phyloP scores from a whole-genome alignment of 106 monocot species.

The Platanthera zijinensis region DNA sequence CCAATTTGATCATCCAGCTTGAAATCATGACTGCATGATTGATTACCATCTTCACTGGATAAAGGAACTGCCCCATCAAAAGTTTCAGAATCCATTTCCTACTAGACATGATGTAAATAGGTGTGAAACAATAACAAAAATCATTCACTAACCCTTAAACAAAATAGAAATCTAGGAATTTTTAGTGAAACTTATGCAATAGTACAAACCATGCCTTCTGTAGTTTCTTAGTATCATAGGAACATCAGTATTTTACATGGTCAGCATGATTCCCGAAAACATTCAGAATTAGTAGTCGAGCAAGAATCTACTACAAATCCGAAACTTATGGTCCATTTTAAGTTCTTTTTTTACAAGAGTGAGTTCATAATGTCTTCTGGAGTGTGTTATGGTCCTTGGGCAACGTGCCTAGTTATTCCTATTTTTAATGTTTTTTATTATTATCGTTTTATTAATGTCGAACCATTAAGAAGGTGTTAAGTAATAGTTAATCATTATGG shows the following conservation, averaged over 20 bases:
- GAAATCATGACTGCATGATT: conserved; percentile 49
- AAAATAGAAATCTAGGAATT: neutral
- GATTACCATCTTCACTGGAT: conserved; percentile 16
- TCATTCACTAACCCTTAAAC: neutral
- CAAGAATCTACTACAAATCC: neutral
- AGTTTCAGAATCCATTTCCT: conserved; percentile 19
- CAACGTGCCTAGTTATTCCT: too few relatives aligned
- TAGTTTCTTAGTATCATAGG: neutral
- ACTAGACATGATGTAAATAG: conserved; percentile 15
- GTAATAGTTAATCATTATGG: too few relatives aligned
- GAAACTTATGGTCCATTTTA: neutral
- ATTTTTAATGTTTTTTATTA: too few relatives aligned
- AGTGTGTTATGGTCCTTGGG: too few relatives aligned
- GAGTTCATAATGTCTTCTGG: too few relatives aligned
- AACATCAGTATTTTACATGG: neutral
- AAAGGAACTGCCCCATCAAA: neutral
- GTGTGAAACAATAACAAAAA: conserved; percentile 4
- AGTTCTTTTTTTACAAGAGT: neutral
- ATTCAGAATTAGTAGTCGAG: neutral
- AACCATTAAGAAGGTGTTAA: too few relatives aligned
- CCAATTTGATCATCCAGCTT: conserved; percentile 59
- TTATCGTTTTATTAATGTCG: too few relatives aligned
- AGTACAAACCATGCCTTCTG: neutral
- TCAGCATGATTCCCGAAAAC: neutral
- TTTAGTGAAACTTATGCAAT: neutral